Percentiles rank a stretch among this genome's conserved stretches.
phyloP scores from a whole-genome alignment of 768 basidiomycete species.

The Suillus tomentosus region DNA sequence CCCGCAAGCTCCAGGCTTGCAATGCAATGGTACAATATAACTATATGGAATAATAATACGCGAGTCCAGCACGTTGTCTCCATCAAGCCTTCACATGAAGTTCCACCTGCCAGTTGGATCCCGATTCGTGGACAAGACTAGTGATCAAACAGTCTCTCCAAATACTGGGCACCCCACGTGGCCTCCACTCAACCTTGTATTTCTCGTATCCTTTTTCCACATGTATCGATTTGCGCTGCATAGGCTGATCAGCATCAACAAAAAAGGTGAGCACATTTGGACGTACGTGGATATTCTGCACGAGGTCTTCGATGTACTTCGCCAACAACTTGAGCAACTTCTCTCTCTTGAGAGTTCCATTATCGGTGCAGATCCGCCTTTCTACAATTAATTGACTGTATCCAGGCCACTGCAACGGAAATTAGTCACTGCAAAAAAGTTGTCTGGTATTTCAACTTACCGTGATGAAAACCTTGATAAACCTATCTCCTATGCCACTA shows the following conservation, averaged over 20 bases:
- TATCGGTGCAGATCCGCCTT: conserved; percentile 39
- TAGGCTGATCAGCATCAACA: conserved; percentile 5
- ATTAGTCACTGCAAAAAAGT: conserved; percentile 7
- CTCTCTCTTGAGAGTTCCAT: conserved; percentile 34
- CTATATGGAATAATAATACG: conserved; percentile 12
- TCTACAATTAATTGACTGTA: conserved; percentile 41
- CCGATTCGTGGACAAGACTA: conserved; percentile 39
- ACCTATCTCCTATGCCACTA: conserved; percentile 23
- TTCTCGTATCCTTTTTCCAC: conserved; percentile 39
- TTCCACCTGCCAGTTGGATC: conserved; percentile 47
- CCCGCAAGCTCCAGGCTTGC: conserved; percentile 19
- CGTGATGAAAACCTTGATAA: conserved; percentile 37
- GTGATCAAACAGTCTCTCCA: conserved; percentile 41
- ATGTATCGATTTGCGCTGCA: conserved; percentile 28
- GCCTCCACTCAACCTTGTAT: conserved; percentile 36
- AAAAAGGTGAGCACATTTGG: background rate
- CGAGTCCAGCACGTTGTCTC: background rate
- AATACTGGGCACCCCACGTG: conserved; percentile 20
- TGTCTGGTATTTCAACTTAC: conserved; percentile 25
- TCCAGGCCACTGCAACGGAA: conserved; percentile 47
- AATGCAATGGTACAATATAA: conserved; percentile 15
- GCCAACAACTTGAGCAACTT: conserved; percentile 35
- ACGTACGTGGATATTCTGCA: conserved; percentile 35
- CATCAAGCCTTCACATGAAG: conserved; percentile 33
- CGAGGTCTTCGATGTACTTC: conserved; percentile 33